phyloP scores from a whole-genome alignment of 208 protist genomes.

The Crithidia thermophila region DNA sequence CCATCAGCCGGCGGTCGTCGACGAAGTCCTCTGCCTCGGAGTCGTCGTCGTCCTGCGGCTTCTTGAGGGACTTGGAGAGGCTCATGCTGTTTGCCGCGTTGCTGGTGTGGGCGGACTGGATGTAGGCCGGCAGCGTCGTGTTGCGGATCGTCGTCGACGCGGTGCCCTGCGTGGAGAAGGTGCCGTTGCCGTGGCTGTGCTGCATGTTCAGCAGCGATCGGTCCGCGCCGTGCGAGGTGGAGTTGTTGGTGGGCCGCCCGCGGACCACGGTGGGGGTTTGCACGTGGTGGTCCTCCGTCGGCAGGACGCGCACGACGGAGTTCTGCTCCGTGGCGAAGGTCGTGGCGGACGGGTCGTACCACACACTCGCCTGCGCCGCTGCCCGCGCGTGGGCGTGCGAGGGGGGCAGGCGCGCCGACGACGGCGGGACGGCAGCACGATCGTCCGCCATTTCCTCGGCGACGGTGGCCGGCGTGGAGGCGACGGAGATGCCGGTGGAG shows the following conservation, averaged over 20 bases:
- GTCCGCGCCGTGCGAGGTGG: slow-evolving; percentile 4
- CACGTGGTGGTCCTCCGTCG: slow-evolving; percentile 4
- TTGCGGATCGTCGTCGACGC: slow-evolving; percentile 22
- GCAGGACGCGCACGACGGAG: slow-evolving; percentile 23
- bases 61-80: slow-evolving; percentile 15
- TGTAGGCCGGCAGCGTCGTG: slow-evolving; percentile 19
- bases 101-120: slow-evolving; percentile 24
- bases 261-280: not conserved
- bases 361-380: not conserved
- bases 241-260: not conserved
- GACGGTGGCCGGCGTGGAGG: slow-evolving; percentile 7
- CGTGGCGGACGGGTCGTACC: slow-evolving; percentile 22
- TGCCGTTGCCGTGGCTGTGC: slow-evolving; percentile 14
- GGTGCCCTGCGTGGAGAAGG: slow-evolving; percentile 3
- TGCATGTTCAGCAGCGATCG: slow-evolving; percentile 21
- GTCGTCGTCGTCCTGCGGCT: slow-evolving; percentile 18
- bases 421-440: slow-evolving; percentile 5
- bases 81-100: slow-evolving; percentile 17
- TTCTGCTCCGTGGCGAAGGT: slow-evolving; percentile 8
- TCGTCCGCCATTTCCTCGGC: not conserved
- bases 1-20: slow-evolving; percentile 27
- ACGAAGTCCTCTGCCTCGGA: slow-evolving; percentile 16
- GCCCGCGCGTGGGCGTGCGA: not conserved
- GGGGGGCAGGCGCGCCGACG: not conserved
- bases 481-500: slow-evolving; percentile 3